Evolutionary conservation across 768 basidiomycete species (phyloP).

Genomic region (Lactarius akahatsu): DNA sequence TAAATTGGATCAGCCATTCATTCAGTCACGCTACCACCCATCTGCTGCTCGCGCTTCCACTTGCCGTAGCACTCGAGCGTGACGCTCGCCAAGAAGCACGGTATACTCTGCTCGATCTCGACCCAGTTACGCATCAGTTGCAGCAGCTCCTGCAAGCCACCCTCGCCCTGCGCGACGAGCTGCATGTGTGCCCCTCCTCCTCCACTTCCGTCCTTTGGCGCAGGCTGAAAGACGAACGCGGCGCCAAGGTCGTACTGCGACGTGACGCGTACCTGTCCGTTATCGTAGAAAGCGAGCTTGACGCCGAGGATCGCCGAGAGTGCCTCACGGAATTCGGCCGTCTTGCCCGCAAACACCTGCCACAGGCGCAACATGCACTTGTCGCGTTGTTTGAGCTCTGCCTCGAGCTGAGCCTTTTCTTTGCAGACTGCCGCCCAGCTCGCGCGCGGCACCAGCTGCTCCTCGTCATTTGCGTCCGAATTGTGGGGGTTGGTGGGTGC

Average conservation of each 20-base stretch:
- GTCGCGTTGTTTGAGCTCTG: conserved; percentile 60
- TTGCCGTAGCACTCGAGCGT: conserved; percentile 87
- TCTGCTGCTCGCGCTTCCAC: conserved; percentile 45
- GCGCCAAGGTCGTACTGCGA: conserved; percentile 31
- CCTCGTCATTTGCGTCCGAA: conserved; percentile 7
- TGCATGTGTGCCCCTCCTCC: conserved; percentile 55
- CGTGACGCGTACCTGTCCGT: too few species aligned
- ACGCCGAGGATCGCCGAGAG: too few species aligned
- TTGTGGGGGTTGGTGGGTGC: conserved; percentile 28
- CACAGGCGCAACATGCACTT: conserved; percentile 60
- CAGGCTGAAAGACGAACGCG: conserved; percentile 82
- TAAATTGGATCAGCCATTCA: not conserved
- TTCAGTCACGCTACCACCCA: not conserved
- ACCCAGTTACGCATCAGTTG: conserved; percentile 86
- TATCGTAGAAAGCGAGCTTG: too few species aligned
- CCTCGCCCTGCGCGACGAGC: conserved; percentile 55
- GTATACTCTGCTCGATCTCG: conserved; percentile 78
- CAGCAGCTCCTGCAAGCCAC: conserved; percentile 44
- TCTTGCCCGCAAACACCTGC: conserved; percentile 84
- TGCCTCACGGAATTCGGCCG: conserved; percentile 87
- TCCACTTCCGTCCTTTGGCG: conserved; percentile 35
- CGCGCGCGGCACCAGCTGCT: conserved; percentile 65
- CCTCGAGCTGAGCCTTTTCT: conserved; percentile 69
- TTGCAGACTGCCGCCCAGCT: conserved; percentile 71
- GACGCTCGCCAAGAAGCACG: conserved; percentile 85